A percentile compares a stretch with the other conserved stretches of the same genome.
These are phyloP conservation scores for Ophiostoma himal-ulmi DNA, from an alignment of 2,329 filamentous ascomycete genomes.

Conservation along the genomic window DNA sequence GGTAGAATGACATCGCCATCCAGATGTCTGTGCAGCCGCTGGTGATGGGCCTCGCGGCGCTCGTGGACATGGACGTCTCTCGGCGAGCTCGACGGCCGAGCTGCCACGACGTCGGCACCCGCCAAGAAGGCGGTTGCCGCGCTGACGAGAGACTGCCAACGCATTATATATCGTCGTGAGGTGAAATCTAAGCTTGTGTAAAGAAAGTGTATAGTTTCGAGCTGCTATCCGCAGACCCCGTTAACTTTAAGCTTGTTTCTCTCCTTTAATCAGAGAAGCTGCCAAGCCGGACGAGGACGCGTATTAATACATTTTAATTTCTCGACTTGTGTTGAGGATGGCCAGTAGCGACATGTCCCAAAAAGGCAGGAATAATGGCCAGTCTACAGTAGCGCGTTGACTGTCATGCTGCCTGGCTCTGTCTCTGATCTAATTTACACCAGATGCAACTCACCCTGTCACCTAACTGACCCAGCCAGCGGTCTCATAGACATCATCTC, in stretches of 20 bases:
- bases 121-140: background rate
- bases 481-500: background rate
- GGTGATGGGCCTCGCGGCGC: slow-evolving; percentile 7
- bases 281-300: background rate
- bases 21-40: slow-evolving; percentile 25
- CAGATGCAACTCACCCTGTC: background rate
- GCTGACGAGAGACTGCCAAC: background rate
- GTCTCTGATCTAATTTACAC: background rate
- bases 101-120: background rate
- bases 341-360: background rate
- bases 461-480: background rate
- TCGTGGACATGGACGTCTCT: slow-evolving; percentile 10
- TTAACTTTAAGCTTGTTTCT: background rate
- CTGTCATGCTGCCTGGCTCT: background rate
- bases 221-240: background rate
- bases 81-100: background rate
- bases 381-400: background rate
- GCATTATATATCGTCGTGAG: background rate
- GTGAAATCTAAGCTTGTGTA: background rate
- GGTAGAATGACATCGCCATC: slow-evolving; percentile 27
- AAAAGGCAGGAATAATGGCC: background rate
- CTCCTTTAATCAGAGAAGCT: background rate
- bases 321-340: background rate
- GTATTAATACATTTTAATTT: background rate
- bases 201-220: background rate